Evolutionary conservation across 805 yeast species (phyloP), one percentile per base, ranked within the genome.

Genomic region (Monosporozyma solicola): DNA sequence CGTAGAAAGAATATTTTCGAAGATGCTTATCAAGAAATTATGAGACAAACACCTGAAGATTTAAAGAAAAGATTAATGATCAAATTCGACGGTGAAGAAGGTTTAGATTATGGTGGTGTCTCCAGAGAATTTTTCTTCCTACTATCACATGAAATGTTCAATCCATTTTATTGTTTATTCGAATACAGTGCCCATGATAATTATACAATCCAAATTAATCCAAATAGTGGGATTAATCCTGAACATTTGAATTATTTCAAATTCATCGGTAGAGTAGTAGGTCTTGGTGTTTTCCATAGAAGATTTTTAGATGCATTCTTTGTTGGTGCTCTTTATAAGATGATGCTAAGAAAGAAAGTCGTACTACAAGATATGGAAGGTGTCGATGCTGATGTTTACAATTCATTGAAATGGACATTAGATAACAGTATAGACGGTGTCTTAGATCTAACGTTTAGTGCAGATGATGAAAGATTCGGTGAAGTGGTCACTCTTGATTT

Each of bases 41-140:
- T 94, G 99, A 85, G 99, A 72, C 99, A 94, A 75, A 85, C 97
- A 2, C 98, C 99, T 20, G 97, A 91, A 71, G 99, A 94, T 69
- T 80, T 94, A 73, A 95, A 94, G 80, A 94, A 94, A 77, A 80
- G 99, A 68, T 76, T 94, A 57, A 94, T 94, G 99, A 94, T 94
- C 72, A 90, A 92, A 70, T 94, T 94, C 65, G 99, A 94, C 63
- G 99, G 99, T 56, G 99, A 94, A 75, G 99, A 94, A 76, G 99
- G 99, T 71, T 80, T 94, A 64, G 99, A 94, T 76, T 94, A 94
- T 68, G 99, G 99, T 79, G 99, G 99, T 69, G 98, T 94, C 57
- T 89, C 97, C 32, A 81, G 99, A 75, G 99, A 94, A 72, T 94
- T 89, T 71, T 94, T 94, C 84, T 94, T 91, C 74, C 78, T 91